Base-by-base conservation (phyloP, 1,139 yeast genomes). In the Casaregolazyma lundiana region DNA sequence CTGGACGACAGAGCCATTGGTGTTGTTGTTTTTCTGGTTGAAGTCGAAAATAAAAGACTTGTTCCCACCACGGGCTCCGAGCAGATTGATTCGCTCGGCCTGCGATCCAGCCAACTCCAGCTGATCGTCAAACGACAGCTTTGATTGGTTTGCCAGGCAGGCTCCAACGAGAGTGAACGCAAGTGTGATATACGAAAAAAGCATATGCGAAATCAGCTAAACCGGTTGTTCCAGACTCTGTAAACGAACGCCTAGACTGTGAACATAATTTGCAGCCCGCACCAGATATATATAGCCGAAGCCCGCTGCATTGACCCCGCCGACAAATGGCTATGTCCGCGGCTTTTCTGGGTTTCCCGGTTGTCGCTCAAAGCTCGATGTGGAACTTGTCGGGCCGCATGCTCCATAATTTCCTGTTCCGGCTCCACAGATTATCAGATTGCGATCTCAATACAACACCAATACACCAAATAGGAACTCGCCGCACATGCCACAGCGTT, bases 11-110 rank as follows among this genome's bases (percentile, higher is more conserved):
- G 52, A 46, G 2, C 47, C 47, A 8, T 36, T 39, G n/a, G 56
- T 48, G 8, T 54, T 49, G 41, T 52, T 53, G 19, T 30, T 29
- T 18, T n/a, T 17, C 30, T 35, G 29, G 38, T 42, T 45, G 49
- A 53, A 53, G 35, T 53, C 56, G 39, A 53, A 53, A 20, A 48
- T 51, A 45, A 52, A 52, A 7, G 48, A 43, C 16, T 38, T 24
- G 36, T 50, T 51, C 4, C 56, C 56, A n/a, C 46, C 46, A 9
- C 47, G 15, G 22, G 19, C 38, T 16, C 49, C 56, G 7, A 53
- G 50, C 9, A 44, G 30, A n/a, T 39, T 45, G 16, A 53, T 46
- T 36, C 56, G 44, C 16, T 44, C 47, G 19, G 45, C 49, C 16
- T 53, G 54, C 37, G 47, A 47, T 9, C 41, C 36, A 11, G 54